A percentile compares a stretch with the other conserved stretches of the same genome.
Conservation (phyloP, 257 asterid species). For the Sherardia arvensis region DNA sequence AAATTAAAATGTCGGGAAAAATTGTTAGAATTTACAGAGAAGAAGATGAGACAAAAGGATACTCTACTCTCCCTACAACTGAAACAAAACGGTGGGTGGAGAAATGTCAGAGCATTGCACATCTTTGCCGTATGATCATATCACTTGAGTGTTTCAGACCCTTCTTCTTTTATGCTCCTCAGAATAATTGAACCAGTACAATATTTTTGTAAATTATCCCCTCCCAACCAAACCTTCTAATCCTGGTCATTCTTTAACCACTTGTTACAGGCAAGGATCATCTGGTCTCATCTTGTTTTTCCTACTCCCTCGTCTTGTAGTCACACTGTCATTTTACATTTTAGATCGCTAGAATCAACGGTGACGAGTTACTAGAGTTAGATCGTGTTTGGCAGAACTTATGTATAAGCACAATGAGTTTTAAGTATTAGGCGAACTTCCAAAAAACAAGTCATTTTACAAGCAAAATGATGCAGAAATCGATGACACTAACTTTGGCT, state of each 20-base stretch:
- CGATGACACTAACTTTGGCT: no score
- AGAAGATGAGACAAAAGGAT: slow-evolving; percentile 9
- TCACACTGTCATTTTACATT: no score
- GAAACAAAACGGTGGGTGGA: slow-evolving; percentile 6
- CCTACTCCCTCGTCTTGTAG: no score
- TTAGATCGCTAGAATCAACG: no score
- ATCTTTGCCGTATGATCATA: slow-evolving; percentile 1
- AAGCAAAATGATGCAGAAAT: no score
- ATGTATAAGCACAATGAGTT: no score
- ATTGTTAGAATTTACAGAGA: not conserved
- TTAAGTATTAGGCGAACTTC: no score
- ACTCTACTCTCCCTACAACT: not conserved
- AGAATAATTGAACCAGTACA: not conserved
- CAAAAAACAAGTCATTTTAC: no score
- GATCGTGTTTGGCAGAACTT: no score
- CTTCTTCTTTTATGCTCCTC: not conserved
- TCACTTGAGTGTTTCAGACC: not conserved
- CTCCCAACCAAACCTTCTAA: not conserved
- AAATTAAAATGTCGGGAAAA: no score
- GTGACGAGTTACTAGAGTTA: no score
- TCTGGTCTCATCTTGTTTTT: not conserved
- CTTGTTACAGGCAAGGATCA: not conserved
- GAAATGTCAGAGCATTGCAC: slow-evolving; percentile 1
- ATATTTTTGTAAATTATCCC: not conserved
- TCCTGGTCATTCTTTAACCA: not conserved